Conservation (phyloP, 495 filamentous ascomycete species). For the Hypoxylon fuscum region DNA sequence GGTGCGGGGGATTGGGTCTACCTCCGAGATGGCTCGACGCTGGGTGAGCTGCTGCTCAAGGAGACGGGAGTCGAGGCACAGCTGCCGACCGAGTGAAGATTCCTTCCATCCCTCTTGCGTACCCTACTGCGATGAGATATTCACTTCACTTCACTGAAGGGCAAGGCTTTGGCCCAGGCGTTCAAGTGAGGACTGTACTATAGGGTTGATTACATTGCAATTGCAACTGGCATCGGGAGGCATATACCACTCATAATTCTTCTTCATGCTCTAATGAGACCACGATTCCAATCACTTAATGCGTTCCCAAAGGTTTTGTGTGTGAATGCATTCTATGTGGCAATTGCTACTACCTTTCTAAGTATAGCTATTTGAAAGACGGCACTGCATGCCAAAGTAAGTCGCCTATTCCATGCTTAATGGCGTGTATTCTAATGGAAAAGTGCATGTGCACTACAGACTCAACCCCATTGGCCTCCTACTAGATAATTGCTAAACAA, state of each 20-base stretch:
- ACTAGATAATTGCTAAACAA: no score
- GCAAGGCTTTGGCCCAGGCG: slow-evolving; percentile 1
- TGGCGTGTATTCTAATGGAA: no score
- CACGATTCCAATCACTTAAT: no score
- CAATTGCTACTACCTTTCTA: no score
- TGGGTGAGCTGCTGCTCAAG: slow-evolving; percentile 72
- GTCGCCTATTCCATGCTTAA: no score
- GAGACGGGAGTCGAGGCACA: slow-evolving; percentile 70
- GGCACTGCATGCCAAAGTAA: no score
- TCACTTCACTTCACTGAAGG: not conserved
- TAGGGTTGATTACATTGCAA: slow-evolving; percentile 12
- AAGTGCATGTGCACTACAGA: no score
- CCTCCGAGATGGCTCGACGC: slow-evolving; percentile 76
- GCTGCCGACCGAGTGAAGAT: not conserved
- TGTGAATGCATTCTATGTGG: no score
- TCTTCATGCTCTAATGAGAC: not conserved
- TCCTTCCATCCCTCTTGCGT: not conserved
- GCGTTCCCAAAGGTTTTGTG: no score
- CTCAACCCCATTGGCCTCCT: no score
- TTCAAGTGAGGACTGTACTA: slow-evolving; percentile 13
- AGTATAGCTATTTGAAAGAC: no score
- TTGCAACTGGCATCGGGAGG: not conserved
- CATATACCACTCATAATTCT: slow-evolving; percentile 15
- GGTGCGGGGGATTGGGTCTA: slow-evolving; percentile 83
- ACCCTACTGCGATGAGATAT: not conserved